A percentile compares a stretch with the other conserved stretches of the same genome.
These are phyloP conservation scores for Schoenoplectus triqueter DNA, from an alignment of 202 grass and related monocot genomes.

Conservation along the genomic window DNA sequence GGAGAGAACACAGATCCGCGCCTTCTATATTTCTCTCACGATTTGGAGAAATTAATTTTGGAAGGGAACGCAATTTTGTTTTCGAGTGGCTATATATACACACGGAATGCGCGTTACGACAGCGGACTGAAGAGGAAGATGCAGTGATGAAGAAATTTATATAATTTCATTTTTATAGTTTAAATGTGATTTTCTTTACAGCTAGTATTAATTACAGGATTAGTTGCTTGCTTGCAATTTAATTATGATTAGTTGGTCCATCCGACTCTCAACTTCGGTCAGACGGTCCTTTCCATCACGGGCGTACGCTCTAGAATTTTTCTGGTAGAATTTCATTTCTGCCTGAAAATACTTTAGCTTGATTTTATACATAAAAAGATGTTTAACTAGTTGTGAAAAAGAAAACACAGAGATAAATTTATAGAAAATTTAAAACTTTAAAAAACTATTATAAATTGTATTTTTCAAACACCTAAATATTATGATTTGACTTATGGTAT, in stretches of 20 bases:
- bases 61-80: conserved; percentile 3
- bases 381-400: background rate
- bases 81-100: conserved; percentile 24
- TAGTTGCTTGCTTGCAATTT: conserved; percentile 18
- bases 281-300: background rate
- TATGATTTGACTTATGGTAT: background rate
- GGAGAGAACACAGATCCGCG: conserved; percentile 29
- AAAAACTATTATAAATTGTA: background rate
- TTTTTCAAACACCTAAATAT: background rate
- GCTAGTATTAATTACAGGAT: background rate
- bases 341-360: background rate
- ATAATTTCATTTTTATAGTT: conserved; percentile 10
- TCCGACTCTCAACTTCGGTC: background rate
- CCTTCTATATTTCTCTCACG: conserved; percentile 8
- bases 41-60: background rate
- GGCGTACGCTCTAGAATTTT: background rate
- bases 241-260: conserved; percentile 24
- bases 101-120: background rate
- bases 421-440: background rate
- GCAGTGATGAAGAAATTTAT: background rate
- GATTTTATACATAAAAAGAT: background rate
- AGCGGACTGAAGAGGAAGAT: conserved; percentile 26
- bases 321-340: background rate
- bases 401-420: background rate
- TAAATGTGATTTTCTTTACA: conserved; percentile 25